Evolutionary conservation across 371 early-diverging fungal species (phyloP).

Genomic region (Fennellomyces sp.): DNA sequence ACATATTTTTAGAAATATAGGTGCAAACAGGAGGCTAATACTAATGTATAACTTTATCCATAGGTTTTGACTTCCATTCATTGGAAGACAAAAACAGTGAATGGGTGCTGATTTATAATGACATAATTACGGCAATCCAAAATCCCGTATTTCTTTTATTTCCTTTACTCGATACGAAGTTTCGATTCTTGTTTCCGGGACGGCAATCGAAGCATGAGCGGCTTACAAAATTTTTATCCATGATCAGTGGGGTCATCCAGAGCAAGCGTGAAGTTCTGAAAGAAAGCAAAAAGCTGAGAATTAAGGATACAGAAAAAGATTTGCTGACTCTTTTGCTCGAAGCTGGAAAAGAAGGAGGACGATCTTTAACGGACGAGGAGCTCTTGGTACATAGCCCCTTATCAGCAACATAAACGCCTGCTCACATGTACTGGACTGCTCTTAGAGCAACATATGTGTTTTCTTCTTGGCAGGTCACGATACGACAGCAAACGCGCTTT

Average conservation of each 20-base stretch:
- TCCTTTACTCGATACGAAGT: neutral
- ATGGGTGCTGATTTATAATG: constrained; percentile 15
- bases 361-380: constrained; percentile 15
- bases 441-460: constrained; percentile 51
- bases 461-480: constrained; percentile 31
- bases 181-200: constrained; percentile 23
- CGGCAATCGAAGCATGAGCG: neutral
- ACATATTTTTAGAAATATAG: too few species aligned
- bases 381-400: too few species aligned
- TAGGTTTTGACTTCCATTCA: constrained; percentile 19
- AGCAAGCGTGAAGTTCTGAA: constrained; percentile 23
- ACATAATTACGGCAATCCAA: constrained; percentile 9
- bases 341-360: constrained; percentile 19
- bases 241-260: constrained; percentile 44
- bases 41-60: too few species aligned
- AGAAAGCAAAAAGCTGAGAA: constrained; percentile 17
- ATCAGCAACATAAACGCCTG: too few species aligned
- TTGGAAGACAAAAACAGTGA: constrained; percentile 11
- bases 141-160: neutral
- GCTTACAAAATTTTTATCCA: constrained; percentile 16
- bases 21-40: too few species aligned
- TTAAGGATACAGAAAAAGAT: constrained; percentile 40
- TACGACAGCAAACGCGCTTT: constrained; percentile 33
- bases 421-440: too few species aligned
- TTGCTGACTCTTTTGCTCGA: constrained; percentile 50